Evolutionary conservation across 352 stramenopile species (phyloP), one percentile per base, ranked within the genome.

Genomic region (Globisporangium canariense): DNA sequence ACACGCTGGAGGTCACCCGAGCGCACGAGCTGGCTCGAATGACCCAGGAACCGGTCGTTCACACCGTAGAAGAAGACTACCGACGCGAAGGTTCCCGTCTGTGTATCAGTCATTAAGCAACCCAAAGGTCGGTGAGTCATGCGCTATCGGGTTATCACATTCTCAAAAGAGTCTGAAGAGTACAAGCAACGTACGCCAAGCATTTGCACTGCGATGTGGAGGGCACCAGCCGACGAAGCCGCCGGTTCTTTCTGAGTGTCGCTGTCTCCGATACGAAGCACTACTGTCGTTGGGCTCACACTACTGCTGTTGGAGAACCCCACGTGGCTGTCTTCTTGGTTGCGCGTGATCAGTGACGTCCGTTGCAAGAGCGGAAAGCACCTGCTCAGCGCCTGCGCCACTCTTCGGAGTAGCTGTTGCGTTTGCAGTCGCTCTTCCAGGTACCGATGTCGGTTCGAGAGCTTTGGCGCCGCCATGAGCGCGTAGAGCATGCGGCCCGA

Each of bases 121-220:
- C 55, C 14, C 16, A 20, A 18, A 34, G 6, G 8, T 20, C 13
- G 11, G 5, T 25, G 5, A 18, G 46, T 50, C 20, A 46, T 49
- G 7, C 2, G 8, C 32, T n/a, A 3, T 32, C 45, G 4, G 32
- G 32, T 9, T 9, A 36, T 36, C 32, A 36, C 32, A 36, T 36
- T 9, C 32, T 36, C 32, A 36, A 57, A 34, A 18, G 2, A 41
- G 0, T 30, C 0, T 53, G 25, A n/a, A 13, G 34, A 7, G 5
- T 11, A 6, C 16, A 18, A 30, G 30, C n/a, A 47, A 28, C 69
- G 74, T 65, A 85, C 78, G 6, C 63, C 36, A 11, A 83, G 41
- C 76, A 83, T 76, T 11, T 67, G 68, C 4, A 85, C 55, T 32
- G 73, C 74, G 4, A 88, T 57, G 58, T 76, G 68, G 20, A 69